These are phyloP conservation scores for Haplosporangium sp. DNA, from an alignment of 371 early-diverging fungal species.

Conservation along the genomic window DNA sequence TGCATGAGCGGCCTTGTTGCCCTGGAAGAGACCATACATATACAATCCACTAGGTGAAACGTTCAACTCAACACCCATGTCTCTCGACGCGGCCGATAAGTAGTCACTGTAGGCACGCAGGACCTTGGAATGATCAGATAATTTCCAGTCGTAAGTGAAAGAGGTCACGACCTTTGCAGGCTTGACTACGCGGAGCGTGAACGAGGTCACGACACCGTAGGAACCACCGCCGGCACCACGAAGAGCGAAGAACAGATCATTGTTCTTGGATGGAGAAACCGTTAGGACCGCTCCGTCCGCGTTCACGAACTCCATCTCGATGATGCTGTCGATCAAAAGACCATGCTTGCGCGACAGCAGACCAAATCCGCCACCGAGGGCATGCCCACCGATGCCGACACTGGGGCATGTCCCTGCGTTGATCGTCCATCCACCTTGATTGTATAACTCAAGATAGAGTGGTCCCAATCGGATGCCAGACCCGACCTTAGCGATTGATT, in stretches of 20 bases:
- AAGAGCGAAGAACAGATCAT: constrained; percentile 54
- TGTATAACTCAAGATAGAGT: constrained; percentile 33
- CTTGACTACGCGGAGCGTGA: constrained; percentile 30
- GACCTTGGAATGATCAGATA: constrained; percentile 7
- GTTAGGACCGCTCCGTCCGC: constrained; percentile 21
- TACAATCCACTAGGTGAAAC: constrained; percentile 25
- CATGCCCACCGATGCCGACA: constrained; percentile 56
- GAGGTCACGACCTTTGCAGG: constrained; percentile 29
- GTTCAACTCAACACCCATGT: constrained; percentile 29
- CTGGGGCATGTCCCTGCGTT: constrained; percentile 57
- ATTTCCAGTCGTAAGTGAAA: constrained; percentile 20
- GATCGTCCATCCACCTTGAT: constrained; percentile 38
- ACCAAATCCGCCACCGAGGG: constrained; percentile 56
- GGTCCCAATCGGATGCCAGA: constrained; percentile 56
- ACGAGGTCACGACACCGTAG: constrained; percentile 55
- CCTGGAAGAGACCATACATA: constrained; percentile 37
- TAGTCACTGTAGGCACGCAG: constrained; percentile 32
- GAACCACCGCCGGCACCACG: constrained; percentile 58
- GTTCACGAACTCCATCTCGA: constrained; percentile 40
- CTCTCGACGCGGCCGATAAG: constrained; percentile 20
- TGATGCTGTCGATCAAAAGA: constrained; percentile 43
- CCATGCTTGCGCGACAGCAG: constrained; percentile 48
- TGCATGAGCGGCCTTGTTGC: constrained; percentile 3
- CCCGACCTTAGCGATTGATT: constrained; percentile 27
- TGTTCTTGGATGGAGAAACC: constrained; percentile 23